phyloP scores from a whole-genome alignment of 805 yeast species.

The Zygosaccharomyces rouxii region DNA sequence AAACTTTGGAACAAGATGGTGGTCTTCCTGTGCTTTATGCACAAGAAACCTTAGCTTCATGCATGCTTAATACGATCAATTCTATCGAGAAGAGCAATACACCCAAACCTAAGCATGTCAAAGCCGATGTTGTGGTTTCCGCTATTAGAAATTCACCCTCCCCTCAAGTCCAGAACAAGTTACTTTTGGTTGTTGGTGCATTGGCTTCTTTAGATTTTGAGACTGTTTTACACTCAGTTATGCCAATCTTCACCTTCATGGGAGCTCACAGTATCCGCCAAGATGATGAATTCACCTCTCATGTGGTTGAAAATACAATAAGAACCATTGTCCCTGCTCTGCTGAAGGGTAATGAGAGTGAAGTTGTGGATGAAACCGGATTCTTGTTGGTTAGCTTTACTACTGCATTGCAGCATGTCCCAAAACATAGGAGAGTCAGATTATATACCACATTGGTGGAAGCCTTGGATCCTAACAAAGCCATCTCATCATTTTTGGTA shows the following conservation, averaged over 20 bases:
- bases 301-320: slow-evolving; percentile 89
- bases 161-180: slow-evolving; percentile 91
- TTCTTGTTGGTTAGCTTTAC: slow-evolving; percentile 82
- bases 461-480: slow-evolving; percentile 63
- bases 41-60: slow-evolving; percentile 83
- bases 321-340: slow-evolving; percentile 88
- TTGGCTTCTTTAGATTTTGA: slow-evolving; percentile 89
- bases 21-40: slow-evolving; percentile 86
- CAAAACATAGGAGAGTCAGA: slow-evolving; percentile 90
- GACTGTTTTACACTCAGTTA: slow-evolving; percentile 86
- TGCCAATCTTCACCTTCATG: slow-evolving; percentile 99
- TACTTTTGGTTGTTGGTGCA: slow-evolving; percentile 78
- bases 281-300: slow-evolving; percentile 91
- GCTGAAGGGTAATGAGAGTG: slow-evolving; percentile 41
- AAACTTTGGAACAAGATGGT: slow-evolving; percentile 85
- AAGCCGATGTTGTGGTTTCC: slow-evolving; percentile 88
- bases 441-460: slow-evolving; percentile 72
- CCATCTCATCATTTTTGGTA: slow-evolving; percentile 69
- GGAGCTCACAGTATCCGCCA: slow-evolving; percentile 96
- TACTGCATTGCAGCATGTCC: slow-evolving; percentile 93
- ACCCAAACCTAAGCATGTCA: slow-evolving; percentile 59
- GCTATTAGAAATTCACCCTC: slow-evolving; percentile 84
- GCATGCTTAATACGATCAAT: slow-evolving; percentile 68
- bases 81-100: slow-evolving; percentile 42
- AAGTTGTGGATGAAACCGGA: slow-evolving; percentile 63